phyloP scores from a whole-genome alignment of 768 basidiomycete species.

The Auriscalpium vulgare region DNA sequence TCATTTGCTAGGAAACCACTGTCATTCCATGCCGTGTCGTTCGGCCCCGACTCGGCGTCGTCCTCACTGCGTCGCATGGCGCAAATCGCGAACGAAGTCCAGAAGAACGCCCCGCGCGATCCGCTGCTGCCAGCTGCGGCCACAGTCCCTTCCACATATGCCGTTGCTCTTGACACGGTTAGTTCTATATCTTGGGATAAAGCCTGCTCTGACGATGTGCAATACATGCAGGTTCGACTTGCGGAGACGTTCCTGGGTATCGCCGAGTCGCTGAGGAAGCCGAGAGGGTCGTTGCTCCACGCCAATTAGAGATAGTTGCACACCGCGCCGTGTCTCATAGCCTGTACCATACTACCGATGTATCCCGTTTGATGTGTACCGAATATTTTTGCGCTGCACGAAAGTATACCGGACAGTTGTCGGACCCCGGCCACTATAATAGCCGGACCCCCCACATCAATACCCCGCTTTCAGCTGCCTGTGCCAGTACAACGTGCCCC shows the following conservation, averaged over 20 bases:
- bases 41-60: slow-evolving; percentile 30
- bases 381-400: no score
- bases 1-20: slow-evolving; percentile 36
- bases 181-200: slow-evolving; percentile 7
- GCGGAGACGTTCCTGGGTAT: slow-evolving; percentile 52
- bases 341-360: no score
- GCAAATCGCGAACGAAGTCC: slow-evolving; percentile 39
- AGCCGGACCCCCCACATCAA: no score
- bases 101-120: slow-evolving; percentile 36
- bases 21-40: slow-evolving; percentile 53
- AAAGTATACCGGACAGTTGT: no score
- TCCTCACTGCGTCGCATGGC: slow-evolving; percentile 40
- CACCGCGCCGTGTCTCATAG: no score
- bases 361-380: no score
- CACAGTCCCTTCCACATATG: slow-evolving; percentile 37
- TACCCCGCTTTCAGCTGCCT: no score
- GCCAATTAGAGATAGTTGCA: no score
- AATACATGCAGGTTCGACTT: slow-evolving; percentile 35
- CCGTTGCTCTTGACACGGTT: slow-evolving; percentile 45
- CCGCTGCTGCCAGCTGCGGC: slow-evolving; percentile 22
- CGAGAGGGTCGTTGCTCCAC: slow-evolving; percentile 40
- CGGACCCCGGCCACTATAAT: no score
- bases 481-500: no score
- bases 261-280: slow-evolving; percentile 49
- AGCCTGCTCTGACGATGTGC: neutral